Conservation (phyloP, 2,329 filamentous ascomycete genomes). For the Elsinoe fawcettii region DNA sequence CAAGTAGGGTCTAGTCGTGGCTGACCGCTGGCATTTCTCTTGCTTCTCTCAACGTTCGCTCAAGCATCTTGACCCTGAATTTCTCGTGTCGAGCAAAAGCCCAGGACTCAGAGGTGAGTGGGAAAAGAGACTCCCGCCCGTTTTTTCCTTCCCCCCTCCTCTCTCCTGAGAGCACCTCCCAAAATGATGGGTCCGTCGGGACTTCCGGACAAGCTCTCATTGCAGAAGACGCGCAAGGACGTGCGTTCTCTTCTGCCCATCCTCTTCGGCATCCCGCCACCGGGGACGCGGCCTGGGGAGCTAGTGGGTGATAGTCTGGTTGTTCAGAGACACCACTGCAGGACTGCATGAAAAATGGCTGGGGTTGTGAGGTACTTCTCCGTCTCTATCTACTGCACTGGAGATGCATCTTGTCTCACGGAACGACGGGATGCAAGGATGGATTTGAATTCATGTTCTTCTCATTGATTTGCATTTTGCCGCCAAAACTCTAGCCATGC, state of each 20-base stretch:
- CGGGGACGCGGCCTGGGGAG: background rate
- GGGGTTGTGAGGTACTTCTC: background rate
- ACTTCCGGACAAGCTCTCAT: constrained; percentile 1
- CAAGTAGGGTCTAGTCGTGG: background rate
- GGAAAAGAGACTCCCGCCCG: background rate
- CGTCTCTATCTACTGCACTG: background rate
- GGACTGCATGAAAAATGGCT: background rate
- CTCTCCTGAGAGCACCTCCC: background rate
- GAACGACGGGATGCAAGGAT: background rate
- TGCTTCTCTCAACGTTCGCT: background rate
- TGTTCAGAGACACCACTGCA: background rate
- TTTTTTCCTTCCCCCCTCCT: background rate
- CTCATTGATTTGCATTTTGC: background rate
- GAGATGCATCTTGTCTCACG: background rate
- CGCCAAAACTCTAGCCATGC: background rate
- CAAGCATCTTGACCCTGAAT: background rate
- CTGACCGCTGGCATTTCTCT: background rate
- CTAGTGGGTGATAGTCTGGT: background rate
- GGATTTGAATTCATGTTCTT: background rate
- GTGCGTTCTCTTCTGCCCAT: background rate
- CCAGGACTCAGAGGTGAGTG: background rate
- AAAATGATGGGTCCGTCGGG: background rate
- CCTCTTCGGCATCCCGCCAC: background rate
- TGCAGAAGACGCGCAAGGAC: constrained; percentile 1
- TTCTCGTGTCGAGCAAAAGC: background rate